A percentile compares a stretch with the other conserved stretches of the same genome.
Evolutionary conservation across 1,284 basidiomycete genomes (phyloP).

Genomic region (Ceratobasidium sp.): DNA sequence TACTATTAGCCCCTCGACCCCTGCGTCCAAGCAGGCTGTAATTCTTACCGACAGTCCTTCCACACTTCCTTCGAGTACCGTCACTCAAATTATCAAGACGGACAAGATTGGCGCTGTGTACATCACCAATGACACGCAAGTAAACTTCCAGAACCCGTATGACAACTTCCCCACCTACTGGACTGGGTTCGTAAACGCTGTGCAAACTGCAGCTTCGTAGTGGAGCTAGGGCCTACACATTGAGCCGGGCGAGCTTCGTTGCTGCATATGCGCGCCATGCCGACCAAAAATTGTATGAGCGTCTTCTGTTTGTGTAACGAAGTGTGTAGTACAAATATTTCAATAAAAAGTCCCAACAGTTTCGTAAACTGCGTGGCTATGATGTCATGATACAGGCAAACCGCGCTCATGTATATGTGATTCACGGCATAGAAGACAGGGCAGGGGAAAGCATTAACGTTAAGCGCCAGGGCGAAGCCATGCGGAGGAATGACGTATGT

Average conservation of each 20-base stretch:
- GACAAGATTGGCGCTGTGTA: slow-evolving; percentile 52
- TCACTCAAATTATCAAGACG: slow-evolving; percentile 47
- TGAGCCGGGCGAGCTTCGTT: background rate
- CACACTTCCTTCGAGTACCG: slow-evolving; percentile 50
- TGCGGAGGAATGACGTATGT: slow-evolving; percentile 9
- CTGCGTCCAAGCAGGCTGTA: slow-evolving; percentile 45
- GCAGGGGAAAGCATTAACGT: slow-evolving; percentile 22
- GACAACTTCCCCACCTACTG: slow-evolving; percentile 25
- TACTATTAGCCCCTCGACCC: slow-evolving; percentile 41
- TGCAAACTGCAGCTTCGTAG: slow-evolving; percentile 20
- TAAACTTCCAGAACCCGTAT: slow-evolving; percentile 8
- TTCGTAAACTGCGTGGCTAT: background rate
- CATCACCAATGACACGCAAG: slow-evolving; percentile 49
- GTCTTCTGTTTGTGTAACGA: background rate
- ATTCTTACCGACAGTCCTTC: slow-evolving; percentile 45
- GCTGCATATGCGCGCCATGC: background rate
- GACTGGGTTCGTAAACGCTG: slow-evolving; percentile 16
- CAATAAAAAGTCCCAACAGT: background rate
- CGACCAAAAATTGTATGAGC: background rate
- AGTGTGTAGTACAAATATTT: background rate
- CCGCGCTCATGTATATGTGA: no score
- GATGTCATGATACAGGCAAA: no score
- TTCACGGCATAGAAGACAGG: background rate
- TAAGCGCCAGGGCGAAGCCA: background rate
- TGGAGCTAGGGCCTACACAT: background rate